Evolutionary conservation across 208 protist species (phyloP).

Genomic region (Leishmania martiniquensis): DNA sequence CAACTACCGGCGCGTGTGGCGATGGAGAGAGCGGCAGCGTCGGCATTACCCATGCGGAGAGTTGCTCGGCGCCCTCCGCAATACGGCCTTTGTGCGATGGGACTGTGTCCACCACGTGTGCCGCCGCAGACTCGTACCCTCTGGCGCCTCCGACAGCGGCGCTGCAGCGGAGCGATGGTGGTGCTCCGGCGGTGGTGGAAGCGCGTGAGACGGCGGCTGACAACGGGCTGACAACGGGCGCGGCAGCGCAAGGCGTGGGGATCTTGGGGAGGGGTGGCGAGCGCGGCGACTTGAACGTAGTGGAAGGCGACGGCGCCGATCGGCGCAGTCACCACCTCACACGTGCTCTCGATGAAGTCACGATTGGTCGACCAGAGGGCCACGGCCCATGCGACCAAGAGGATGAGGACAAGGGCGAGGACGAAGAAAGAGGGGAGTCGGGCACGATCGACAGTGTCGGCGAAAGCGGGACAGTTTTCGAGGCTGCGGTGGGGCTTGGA

Average conservation of each 20-base stretch:
- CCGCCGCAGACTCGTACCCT: not conserved
- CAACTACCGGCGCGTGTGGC: not conserved
- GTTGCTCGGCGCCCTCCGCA: not conserved
- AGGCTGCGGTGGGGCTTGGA: not conserved
- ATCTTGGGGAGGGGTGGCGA: not conserved
- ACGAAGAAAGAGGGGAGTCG: slow-evolving; percentile 1
- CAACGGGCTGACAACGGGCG: not conserved
- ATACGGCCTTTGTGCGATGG: not conserved
- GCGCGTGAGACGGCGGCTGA: not conserved
- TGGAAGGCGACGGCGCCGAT: not conserved
- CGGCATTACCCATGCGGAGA: not conserved
- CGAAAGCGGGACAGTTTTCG: not conserved
- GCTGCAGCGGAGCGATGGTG: not conserved
- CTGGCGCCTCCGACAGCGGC: not conserved
- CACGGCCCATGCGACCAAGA: slow-evolving; percentile 33
- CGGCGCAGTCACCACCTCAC: slow-evolving; percentile 16
- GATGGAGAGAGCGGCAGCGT: not conserved
- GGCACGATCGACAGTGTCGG: not conserved
- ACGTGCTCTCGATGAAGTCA: slow-evolving; percentile 23
- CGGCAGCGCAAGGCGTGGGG: not conserved
- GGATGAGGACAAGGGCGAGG: slow-evolving; percentile 25
- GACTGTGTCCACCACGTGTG: too few relatives aligned
- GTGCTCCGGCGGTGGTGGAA: not conserved
- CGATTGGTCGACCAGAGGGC: slow-evolving; percentile 36
- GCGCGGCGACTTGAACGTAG: too few relatives aligned